Evolutionary conservation across 495 filamentous ascomycete genomes (phyloP), one percentile per base, ranked within the genome.

Genomic region (Antarctomyces pellizariae): DNA sequence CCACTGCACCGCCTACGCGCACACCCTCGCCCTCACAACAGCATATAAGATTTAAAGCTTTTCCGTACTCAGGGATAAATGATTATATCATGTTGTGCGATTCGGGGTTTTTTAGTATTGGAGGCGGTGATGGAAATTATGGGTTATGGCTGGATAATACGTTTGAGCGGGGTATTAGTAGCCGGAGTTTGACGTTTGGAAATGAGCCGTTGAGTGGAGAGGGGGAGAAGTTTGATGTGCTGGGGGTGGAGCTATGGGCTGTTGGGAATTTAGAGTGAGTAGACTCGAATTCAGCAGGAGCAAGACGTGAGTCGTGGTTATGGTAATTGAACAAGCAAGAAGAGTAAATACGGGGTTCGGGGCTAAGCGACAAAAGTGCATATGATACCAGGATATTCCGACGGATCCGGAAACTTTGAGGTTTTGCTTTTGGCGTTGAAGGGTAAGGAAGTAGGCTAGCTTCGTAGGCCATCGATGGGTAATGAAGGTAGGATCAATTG

Each of bases 21-120:
- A 32, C 1, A 35, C 37, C 12, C 34, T 45, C 17, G 37, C 46
- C 0, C 36, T 41, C 8, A 26, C 41, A 16, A 45, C 54, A 22
- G 49, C 54, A 26, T 16, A 73, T 91, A 38, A 69, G 79, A 4
- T 95, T 97, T 61, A 91, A 92, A 48, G 84, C 84, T 0, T 97
- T 93, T 45, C 83, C 82, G 1, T 95, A 93, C 41, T 83, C 73
- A 34, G 86, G 86, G 4, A 64, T 84, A 9, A 97, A 97, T 48
- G 86, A 95, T 46, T 92, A 92, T 45, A 71, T 86, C 56, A 89
- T 93, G 37, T 72, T 84, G 37, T 95, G 84, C 52, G 78, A 92
- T 45, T 56, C 62, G 13, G 64, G 67, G n/a, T 95, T 71, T 43
- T 47, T 97, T 22, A 80, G 71, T 42, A 51, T 92, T 1, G 83